These are phyloP conservation scores for Alternaria novae-zelandiae DNA, from an alignment of 2,329 filamentous ascomycete species.

Conservation along the genomic window DNA sequence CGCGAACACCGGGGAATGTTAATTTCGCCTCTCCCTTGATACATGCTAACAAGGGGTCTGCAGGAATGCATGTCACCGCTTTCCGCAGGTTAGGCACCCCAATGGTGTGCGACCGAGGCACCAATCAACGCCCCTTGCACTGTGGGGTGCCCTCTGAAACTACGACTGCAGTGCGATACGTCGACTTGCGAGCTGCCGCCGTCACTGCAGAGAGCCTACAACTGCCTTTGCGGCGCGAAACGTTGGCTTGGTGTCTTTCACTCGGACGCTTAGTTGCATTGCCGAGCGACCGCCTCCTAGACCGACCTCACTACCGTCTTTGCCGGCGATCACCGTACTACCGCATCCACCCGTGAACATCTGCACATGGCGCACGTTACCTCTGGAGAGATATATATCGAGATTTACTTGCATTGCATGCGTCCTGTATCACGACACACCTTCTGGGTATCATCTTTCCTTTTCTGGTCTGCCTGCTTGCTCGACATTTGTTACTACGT, in stretches of 20 bases:
- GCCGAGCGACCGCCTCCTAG: constrained; percentile 28
- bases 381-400: constrained; percentile 37
- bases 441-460: constrained; percentile 22
- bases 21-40: constrained; percentile 27
- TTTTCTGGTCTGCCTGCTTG: constrained; percentile 25
- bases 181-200: constrained; percentile 35
- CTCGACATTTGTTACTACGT: constrained; percentile 12
- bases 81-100: constrained; percentile 28
- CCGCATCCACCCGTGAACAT: background rate
- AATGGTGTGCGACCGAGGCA: constrained; percentile 30
- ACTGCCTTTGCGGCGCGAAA: constrained; percentile 27
- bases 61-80: constrained; percentile 42
- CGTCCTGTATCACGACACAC: constrained; percentile 36
- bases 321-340: constrained; percentile 19
- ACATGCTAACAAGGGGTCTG: constrained; percentile 38
- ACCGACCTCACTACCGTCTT: constrained; percentile 24
- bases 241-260: constrained; percentile 24
- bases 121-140: constrained; percentile 31
- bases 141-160: constrained; percentile 29
- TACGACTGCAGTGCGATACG: constrained; percentile 42
- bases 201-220: constrained; percentile 39
- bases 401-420: constrained; percentile 46
- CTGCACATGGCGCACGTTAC: constrained; percentile 43
- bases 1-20: constrained; percentile 21
- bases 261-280: constrained; percentile 23